Evolutionary conservation across 306 rosid species (phyloP), one percentile per base, ranked within the genome.

Genomic region (Corylus americana): DNA sequence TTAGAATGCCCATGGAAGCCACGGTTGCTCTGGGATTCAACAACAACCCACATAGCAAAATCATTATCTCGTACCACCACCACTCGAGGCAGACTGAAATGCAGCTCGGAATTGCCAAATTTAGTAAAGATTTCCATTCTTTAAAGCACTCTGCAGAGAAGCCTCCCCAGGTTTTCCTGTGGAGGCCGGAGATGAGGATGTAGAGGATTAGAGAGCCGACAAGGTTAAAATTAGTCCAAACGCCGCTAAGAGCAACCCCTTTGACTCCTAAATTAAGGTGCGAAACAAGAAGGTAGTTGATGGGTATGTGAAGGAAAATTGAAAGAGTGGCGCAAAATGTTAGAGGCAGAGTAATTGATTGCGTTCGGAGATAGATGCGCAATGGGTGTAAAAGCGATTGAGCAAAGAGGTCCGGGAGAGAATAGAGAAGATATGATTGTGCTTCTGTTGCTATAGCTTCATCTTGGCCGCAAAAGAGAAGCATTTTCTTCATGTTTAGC

Each of bases 11-110:
- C 97, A 94, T 94, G 16, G 98, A 94, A 39, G 97, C 97, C 12
- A 94, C 97, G 1, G 97, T 94, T 50, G 92, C 89, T 64, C 51
- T 82, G 1, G 98, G 97, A 55, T 89, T 90, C 1, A 81, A 0
- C 11, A 94, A 44, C 61, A 90, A 62, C 0, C 98, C 98, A 35
- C 98, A 94, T 10, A 94, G 83, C 62, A 94, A 27, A 31, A 89
- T 94, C 98, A 94, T 92, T 72, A 94, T 92, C 82, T 94, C 98
- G 70, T 94, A 94, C 98, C 98, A 94, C 98, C 98, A 94, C 98
- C 98, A 94, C 79, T 94, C 98, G 18, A 94, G 86, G 55, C 98
- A 94, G 9, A 94, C 95, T 0, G 98, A 94, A 66, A 94, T 77
- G 84, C 98, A 94, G 81, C 97, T 92, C 7, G 98, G 95, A 14